Evolutionary conservation across 495 filamentous ascomycete genomes (phyloP).

Genomic region (Penicillium tannophilum): DNA sequence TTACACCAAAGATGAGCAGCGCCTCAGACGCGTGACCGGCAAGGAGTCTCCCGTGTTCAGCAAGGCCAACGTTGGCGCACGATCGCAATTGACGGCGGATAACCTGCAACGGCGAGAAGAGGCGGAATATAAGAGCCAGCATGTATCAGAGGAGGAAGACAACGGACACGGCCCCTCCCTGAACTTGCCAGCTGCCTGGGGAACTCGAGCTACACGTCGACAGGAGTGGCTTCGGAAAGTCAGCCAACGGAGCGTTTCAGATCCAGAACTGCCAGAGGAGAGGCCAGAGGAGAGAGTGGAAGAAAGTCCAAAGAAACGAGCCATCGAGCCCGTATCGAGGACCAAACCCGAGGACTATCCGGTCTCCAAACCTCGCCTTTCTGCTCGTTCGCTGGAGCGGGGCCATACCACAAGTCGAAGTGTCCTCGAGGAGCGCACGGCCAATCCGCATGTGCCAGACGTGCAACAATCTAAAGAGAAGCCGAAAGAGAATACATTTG

Average conservation of each 20-base stretch:
- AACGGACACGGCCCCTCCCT: slow-evolving; percentile 48
- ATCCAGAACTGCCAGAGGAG: slow-evolving; percentile 12
- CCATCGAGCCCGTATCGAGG: slow-evolving; percentile 9
- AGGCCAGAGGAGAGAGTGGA: slow-evolving; percentile 7
- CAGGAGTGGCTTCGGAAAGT: slow-evolving; percentile 57
- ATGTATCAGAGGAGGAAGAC: slow-evolving; percentile 21
- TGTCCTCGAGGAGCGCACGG: slow-evolving; percentile 25
- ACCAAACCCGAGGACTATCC: slow-evolving; percentile 19
- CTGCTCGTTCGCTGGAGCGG: slow-evolving; percentile 24
- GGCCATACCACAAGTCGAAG: slow-evolving; percentile 17
- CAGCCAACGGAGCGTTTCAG: slow-evolving; percentile 28
- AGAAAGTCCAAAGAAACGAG: not conserved
- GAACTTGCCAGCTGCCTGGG: slow-evolving; percentile 61
- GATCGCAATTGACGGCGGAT: slow-evolving; percentile 43
- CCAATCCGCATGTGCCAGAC: slow-evolving; percentile 16
- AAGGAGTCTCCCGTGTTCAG: slow-evolving; percentile 50
- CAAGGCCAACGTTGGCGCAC: slow-evolving; percentile 40
- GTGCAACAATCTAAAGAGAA: slow-evolving; percentile 13
- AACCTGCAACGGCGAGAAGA: slow-evolving; percentile 50
- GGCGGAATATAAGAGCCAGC: slow-evolving; percentile 19
- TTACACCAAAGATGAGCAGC: slow-evolving; percentile 47
- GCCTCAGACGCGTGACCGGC: slow-evolving; percentile 45
- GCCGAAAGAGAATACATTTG: slow-evolving; percentile 24
- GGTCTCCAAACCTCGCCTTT: slow-evolving; percentile 19
- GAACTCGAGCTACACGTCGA: slow-evolving; percentile 50